A percentile compares a stretch with the other conserved stretches of the same genome.
phyloP scores from a whole-genome alignment of 352 stramenopile genomes.

The Pythium rhizo-oryzae region DNA sequence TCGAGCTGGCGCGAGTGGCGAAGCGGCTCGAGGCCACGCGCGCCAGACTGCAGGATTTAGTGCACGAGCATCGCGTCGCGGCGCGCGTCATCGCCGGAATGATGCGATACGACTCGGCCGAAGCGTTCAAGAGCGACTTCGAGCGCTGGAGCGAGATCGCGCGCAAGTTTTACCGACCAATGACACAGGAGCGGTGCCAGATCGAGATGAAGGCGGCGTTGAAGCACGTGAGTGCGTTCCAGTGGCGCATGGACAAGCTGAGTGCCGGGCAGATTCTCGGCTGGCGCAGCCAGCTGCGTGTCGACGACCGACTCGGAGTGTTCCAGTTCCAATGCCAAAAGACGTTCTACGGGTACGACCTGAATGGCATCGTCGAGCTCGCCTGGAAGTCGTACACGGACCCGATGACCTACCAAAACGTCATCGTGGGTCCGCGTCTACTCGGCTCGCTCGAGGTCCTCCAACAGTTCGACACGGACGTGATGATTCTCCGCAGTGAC shows the following conservation, averaged over 20 bases:
- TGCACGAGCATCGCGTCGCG: neutral
- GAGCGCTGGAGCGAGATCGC: neutral
- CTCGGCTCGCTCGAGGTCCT: neutral
- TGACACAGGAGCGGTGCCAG: neutral
- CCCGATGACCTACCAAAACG: neutral
- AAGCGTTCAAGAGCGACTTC: neutral
- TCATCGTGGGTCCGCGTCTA: neutral
- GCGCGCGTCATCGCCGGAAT: neutral
- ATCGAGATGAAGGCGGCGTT: neutral
- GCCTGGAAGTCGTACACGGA: too few relatives aligned
- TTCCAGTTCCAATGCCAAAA: neutral
- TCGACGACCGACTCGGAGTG: neutral
- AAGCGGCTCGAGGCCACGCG: neutral
- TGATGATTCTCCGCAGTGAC: neutral
- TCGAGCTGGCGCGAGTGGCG: neutral
- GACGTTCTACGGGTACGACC: neutral
- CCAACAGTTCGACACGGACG: neutral
- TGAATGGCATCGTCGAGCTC: too few relatives aligned
- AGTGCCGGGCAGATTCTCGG: neutral
- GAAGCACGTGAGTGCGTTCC: constrained; percentile 10
- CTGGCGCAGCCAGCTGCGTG: neutral
- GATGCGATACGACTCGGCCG: neutral
- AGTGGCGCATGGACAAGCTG: neutral
- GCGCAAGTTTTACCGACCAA: neutral
- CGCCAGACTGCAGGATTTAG: neutral